Evolutionary conservation across 2,329 filamentous ascomycete genomes (phyloP), one percentile per base, ranked within the genome.

Genomic region (Nectriaceae sp.): DNA sequence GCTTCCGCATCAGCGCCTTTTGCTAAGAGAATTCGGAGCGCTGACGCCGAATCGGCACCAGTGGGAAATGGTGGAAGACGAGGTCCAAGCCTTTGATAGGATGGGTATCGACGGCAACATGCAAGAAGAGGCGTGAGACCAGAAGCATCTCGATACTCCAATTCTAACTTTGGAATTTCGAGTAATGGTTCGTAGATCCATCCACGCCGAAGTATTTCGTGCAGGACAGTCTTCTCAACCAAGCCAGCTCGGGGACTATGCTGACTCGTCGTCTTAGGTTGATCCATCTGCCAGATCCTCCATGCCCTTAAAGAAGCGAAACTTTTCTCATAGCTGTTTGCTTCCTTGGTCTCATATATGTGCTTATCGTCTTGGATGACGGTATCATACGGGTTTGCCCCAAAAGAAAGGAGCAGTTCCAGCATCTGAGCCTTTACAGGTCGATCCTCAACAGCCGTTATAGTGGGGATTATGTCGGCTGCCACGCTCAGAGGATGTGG

Each of bases 101-200:
- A n/a, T n/a, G n/a, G n/a, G 33, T 31, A 18, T 11, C 33, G 18
- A 37, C 10, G 16, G 8, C 46, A 54, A 33, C 47, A 33, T 29
- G 54, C 49, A 21, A 59, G 16, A 10, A 59, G 40, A 21, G 48
- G 46, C 2, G 54, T 55, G 21, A 39, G 40, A 15, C 54, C 52
- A 37, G 40, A 42, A 10, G 15, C 19, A 26, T 56, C 50, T 16
- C 47, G 44, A 5, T 33, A 39, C 24, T 57, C 51, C 19, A 52
- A 26, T 10, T 59, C 44, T 21, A 59, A 46, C 21, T 31, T 40
- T 2, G 39, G 43, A 3, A 51, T 16, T 3, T 52, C 49, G 4
- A 59, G 20, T 4, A 59, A 46, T 2, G 54, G 54, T 16, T 43
- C 29, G 18, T 29, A 49, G n/a, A 38, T 3, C 21, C 36, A 11